Conservation (phyloP, 441 rosid species). For the Daphne laureola region DNA sequence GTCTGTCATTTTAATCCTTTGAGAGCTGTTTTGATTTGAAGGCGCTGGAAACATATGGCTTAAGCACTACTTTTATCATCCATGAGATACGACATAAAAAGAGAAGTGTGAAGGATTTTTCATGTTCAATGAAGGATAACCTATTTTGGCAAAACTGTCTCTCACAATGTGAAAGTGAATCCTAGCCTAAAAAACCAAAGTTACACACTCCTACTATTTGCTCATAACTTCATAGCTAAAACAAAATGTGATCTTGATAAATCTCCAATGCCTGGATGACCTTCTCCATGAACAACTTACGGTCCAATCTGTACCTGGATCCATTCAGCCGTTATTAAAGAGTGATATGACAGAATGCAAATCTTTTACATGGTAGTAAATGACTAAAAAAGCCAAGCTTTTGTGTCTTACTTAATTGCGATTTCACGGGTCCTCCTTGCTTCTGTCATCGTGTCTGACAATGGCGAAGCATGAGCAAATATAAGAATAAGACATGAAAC, state of each 20-base stretch:
- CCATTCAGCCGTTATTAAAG: background rate
- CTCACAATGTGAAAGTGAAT: no score
- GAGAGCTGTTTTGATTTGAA: no score
- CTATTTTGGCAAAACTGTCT: constrained; percentile 14
- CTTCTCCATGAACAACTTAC: constrained; percentile 66
- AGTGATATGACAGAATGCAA: no score
- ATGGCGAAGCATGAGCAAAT: constrained; percentile 6
- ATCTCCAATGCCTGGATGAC: constrained; percentile 53
- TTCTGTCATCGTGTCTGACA: constrained; percentile 48
- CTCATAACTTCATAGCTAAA: constrained; percentile 15
- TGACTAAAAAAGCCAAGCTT: no score
- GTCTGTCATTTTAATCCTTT: no score
- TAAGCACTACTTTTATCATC: no score
- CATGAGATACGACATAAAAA: no score
- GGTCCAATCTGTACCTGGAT: constrained; percentile 66
- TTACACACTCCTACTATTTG: no score
- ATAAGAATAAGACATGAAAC: background rate
- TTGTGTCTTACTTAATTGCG: constrained; percentile 46
- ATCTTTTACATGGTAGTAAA: no score
- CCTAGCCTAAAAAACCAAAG: no score
- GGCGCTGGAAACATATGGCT: no score
- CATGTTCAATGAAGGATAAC: background rate
- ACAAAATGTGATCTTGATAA: constrained; percentile 68
- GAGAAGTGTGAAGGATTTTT: background rate
- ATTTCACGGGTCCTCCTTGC: constrained; percentile 46